Evolutionary conservation across 2,329 filamentous ascomycete species (phyloP), one percentile per base, ranked within the genome.

Genomic region (Intubia oerlemansii): DNA sequence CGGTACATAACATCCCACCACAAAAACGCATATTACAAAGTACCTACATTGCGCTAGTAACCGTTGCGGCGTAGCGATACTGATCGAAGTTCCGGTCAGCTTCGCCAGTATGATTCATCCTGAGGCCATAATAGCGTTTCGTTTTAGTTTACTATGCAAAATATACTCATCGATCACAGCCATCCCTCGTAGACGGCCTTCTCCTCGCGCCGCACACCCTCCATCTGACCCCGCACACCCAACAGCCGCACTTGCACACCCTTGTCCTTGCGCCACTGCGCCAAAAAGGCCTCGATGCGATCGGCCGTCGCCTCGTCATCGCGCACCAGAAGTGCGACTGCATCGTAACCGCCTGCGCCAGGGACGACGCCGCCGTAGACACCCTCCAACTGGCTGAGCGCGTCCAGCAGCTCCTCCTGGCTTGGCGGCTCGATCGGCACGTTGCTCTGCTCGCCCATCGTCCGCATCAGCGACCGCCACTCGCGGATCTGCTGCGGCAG

Each of bases 341-440:
- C 88, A 55, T 98, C 88, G 44, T 78, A 93, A 0, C 88, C 88
- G 8, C 88, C 88, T 0, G 88, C 88, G 0, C 88, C 88, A 0
- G 88, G 88, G 0, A 93, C 88, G 0, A 95, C 81, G 0, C 84
- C 88, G 1, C 82, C 84, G 38, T 84, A 66, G 4, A 95, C 82
- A 5, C 85, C 88, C 0, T 75, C 62, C 2, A 93, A 53, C n/a
- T 25, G n/a, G n/a, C 52, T 64, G 15, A 85, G 60, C 8, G 70
- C 77, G 50, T 98, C 77, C 20, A 98, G 54, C 34, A 98, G 56
- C 43, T 67, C 65, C 2, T 81, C 92, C 59, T 98, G 88, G 39
- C 75, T 71, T 24, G 58, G 58, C 0, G 88, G 88, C 56, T 98
- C 88, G 38, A 98, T 84, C 4, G 84, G 82, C 7, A 92, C 84